Percentiles rank a stretch among this genome's conserved stretches.
phyloP scores from a whole-genome alignment of 192 early-diverging fungal species.

The Mycoemilia scoparia region DNA sequence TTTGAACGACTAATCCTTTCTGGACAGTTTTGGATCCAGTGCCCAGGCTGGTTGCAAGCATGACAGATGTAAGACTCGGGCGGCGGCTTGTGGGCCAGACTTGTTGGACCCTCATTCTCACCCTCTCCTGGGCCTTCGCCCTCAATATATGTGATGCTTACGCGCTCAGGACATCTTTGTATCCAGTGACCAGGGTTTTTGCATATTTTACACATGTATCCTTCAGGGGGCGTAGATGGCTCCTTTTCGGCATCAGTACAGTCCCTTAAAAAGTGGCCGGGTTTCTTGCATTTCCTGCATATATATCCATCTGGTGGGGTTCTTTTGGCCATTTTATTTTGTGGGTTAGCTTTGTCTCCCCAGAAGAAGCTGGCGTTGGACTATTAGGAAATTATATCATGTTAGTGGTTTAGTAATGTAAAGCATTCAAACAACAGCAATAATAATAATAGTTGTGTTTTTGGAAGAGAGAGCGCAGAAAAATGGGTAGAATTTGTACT shows the following conservation, averaged over 20 bases:
- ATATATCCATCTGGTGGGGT: constrained; percentile 33
- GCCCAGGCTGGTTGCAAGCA: constrained; percentile 41
- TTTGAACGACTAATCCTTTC: neutral
- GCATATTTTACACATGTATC: constrained; percentile 32
- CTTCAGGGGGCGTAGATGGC: constrained; percentile 15
- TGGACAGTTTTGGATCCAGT: constrained; percentile 46
- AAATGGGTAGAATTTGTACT: constrained; percentile 4
- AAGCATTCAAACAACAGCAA: too few species aligned
- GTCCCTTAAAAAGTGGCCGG: constrained; percentile 46
- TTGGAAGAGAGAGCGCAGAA: too few species aligned
- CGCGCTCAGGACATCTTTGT: constrained; percentile 22
- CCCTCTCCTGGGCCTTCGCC: neutral
- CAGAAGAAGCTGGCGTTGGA: constrained; percentile 34
- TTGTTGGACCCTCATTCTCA: neutral
- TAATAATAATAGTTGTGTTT: too few species aligned
- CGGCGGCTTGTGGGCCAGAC: constrained; percentile 3
- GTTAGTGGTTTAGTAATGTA: too few species aligned
- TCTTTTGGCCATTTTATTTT: neutral
- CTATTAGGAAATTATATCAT: too few species aligned
- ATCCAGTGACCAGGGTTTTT: constrained; percentile 32
- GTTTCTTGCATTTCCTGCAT: constrained; percentile 39
- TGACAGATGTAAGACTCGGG: constrained; percentile 41
- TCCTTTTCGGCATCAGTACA: constrained; percentile 34
- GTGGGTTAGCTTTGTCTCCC: constrained; percentile 4
- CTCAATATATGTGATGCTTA: constrained; percentile 1